These are phyloP conservation scores for Capsicum pubescens DNA, from an alignment of 257 asterid species.

Conservation along the genomic window DNA sequence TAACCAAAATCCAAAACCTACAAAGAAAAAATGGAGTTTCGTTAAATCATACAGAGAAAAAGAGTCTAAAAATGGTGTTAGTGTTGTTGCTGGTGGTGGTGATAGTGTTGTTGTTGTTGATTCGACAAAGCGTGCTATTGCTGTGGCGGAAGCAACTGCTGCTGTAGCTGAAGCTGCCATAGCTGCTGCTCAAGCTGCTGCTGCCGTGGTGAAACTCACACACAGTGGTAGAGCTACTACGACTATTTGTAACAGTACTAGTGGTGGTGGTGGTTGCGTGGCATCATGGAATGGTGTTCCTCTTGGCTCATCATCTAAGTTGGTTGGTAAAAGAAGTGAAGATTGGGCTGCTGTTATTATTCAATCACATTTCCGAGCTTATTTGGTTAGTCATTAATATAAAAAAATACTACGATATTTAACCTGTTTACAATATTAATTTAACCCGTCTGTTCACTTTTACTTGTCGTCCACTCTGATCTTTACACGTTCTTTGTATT, in stretches of 20 bases:
- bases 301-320: constrained; percentile 29
- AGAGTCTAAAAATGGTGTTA: too few relatives aligned
- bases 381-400: constrained; percentile 46
- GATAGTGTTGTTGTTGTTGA: constrained; percentile 28
- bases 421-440: too few relatives aligned
- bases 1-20: constrained; percentile 23
- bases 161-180: constrained; percentile 82
- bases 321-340: constrained; percentile 32
- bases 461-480: too few relatives aligned
- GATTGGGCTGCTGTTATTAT: constrained; percentile 48
- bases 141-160: constrained; percentile 75
- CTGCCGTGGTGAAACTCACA: constrained; percentile 67
- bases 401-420: not conserved
- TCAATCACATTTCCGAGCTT: constrained; percentile 56
- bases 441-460: too few relatives aligned
- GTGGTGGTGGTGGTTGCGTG: not conserved
- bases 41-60: constrained; percentile 43
- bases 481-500: too few relatives aligned
- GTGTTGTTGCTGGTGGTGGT: too few relatives aligned
- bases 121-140: constrained; percentile 66
- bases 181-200: constrained; percentile 83
- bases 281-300: constrained; percentile 17
- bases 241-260: not conserved
- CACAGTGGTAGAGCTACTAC: constrained; percentile 51
- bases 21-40: constrained; percentile 75